phyloP scores from a whole-genome alignment of 495 filamentous ascomycete species.

The Xanthoparmelia taractica region DNA sequence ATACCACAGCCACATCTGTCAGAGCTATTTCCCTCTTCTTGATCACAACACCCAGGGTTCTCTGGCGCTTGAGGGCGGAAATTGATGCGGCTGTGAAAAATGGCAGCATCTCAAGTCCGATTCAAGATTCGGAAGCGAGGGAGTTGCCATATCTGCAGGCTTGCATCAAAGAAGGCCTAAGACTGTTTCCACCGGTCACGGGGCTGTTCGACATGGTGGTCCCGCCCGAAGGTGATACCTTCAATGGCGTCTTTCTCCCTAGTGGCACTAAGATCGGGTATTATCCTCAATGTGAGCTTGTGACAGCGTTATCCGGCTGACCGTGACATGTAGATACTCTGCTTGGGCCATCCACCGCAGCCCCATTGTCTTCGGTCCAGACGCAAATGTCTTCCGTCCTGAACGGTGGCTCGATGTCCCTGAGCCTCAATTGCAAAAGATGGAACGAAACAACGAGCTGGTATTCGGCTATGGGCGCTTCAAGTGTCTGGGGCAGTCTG shows the following conservation, averaged over 20 bases:
- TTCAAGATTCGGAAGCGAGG: constrained; percentile 33
- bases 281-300: not conserved
- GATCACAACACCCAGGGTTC: constrained; percentile 38
- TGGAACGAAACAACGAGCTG: constrained; percentile 28
- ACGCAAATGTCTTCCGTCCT: constrained; percentile 53
- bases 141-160: constrained; percentile 49
- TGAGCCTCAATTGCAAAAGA: constrained; percentile 23
- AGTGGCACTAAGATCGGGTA: constrained; percentile 44
- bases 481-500: constrained; percentile 38
- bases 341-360: constrained; percentile 45
- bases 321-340: constrained; percentile 20
- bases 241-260: constrained; percentile 44
- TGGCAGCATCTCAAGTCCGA: constrained; percentile 33
- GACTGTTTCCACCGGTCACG: constrained; percentile 48
- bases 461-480: constrained; percentile 40
- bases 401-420: constrained; percentile 52
- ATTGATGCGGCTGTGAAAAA: constrained; percentile 35
- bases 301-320: not conserved
- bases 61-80: constrained; percentile 38
- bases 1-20: constrained; percentile 55
- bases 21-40: constrained; percentile 49
- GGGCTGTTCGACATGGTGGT: constrained; percentile 40
- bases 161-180: constrained; percentile 48
- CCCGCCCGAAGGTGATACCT: constrained; percentile 42
- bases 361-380: constrained; percentile 50